Base-by-base conservation (phyloP, 768 basidiomycete genomes). In the Tricholoma terreum region DNA sequence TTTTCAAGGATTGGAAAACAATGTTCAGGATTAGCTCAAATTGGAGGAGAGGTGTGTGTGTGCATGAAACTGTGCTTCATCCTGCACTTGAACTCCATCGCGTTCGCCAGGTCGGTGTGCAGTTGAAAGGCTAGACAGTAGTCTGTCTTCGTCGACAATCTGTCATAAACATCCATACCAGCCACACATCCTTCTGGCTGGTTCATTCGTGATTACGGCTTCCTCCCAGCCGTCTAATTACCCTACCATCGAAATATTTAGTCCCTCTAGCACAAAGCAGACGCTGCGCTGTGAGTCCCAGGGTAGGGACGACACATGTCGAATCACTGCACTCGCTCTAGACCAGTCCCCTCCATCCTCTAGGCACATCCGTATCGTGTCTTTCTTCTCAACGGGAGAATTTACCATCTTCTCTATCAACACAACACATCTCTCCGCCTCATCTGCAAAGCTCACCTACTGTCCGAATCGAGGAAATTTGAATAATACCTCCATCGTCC, bases 1-100 rank as follows among this genome's bases (percentile, higher is more conserved):
- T 74, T 30, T 57, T 71, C 46, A 82, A 78, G 66, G 84, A 90
- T 65, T 92, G 90, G 90, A 91, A 89, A 70, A 88, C 83, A 82
- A 90, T 92, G 89, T 92, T 90, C 69, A 80, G 88, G 55, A 87
- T 91, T 60, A 90, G 87, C 63, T 84, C 84, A 14, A 92, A 92
- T 62, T 92, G 90, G 90, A 81, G 80, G 68, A 87, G 73, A 71
- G 90, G 90, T 91, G 64, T 61, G 90, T 91, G 64, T 61, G 78
- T 50, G 21, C 19, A 35, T n/a, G 4, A 1, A 38, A 7, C 65
- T 65, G 50, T 55, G 21, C 48, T 59, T 49, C 46, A 50, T 21
- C 17, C 30, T 35, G 35, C 19, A 38, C 40, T 35, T 60, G 51
- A 54, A n/a, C 46, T 17, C 11, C 3, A n/a, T 49, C 27, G 27